Evolutionary conservation across 2,329 filamentous ascomycete genomes (phyloP).

Genomic region (Chaetomium sp.): DNA sequence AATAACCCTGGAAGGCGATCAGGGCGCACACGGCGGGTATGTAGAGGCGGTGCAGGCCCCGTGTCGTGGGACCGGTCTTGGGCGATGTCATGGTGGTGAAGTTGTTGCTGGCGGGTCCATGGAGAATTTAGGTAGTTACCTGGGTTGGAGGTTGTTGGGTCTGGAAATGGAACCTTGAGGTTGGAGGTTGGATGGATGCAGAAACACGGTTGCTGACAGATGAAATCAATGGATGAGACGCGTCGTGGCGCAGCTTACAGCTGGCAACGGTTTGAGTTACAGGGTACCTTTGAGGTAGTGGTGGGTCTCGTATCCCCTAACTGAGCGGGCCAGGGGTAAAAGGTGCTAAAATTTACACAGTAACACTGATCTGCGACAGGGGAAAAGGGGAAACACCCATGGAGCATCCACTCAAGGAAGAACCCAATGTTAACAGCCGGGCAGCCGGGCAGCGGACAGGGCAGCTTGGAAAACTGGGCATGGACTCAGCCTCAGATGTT

Average conservation of each 20-base stretch:
- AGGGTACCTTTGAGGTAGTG: not conserved
- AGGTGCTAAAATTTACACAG: slow-evolving; percentile 10
- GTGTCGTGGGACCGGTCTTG: slow-evolving; percentile 42
- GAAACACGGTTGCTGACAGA: not conserved
- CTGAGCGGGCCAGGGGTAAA: not conserved
- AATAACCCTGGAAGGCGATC: slow-evolving; percentile 70
- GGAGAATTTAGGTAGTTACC: no score
- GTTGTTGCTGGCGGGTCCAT: slow-evolving; percentile 29
- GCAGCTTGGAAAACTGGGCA: not conserved
- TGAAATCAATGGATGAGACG: not conserved
- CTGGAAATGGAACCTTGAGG: not conserved
- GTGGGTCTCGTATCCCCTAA: slow-evolving; percentile 8
- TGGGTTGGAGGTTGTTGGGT: not conserved
- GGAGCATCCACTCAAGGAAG: not conserved
- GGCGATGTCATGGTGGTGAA: slow-evolving; percentile 30
- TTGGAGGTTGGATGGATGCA: not conserved
- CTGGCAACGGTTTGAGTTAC: not conserved
- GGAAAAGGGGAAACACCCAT: not conserved
- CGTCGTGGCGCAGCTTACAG: slow-evolving; percentile 5
- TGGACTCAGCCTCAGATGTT: not conserved
- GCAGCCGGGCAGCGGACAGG: no score
- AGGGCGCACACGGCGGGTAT: slow-evolving; percentile 69
- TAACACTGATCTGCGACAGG: slow-evolving; percentile 9
- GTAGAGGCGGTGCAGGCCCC: slow-evolving; percentile 58
- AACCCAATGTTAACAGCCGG: slow-evolving; percentile 1